Conservation (phyloP, 495 filamentous ascomycete species). For the Penicillium cinerascens region DNA sequence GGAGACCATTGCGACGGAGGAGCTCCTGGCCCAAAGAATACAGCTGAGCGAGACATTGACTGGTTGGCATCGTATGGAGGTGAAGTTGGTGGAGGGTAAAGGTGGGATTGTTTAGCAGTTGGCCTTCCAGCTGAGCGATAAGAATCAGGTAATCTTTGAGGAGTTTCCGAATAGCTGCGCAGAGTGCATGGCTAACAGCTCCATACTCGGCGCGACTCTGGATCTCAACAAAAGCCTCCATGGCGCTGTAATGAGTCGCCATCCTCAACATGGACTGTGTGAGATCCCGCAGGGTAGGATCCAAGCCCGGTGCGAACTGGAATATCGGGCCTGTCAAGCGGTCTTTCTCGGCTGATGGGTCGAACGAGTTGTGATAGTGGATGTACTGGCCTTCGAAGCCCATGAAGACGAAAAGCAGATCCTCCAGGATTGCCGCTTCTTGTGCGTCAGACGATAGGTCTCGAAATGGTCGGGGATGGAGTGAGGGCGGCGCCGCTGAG, state of each 20-base stretch:
- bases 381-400: constrained; percentile 98
- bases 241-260: constrained; percentile 86
- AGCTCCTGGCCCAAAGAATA: constrained; percentile 85
- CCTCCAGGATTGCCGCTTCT: constrained; percentile 82
- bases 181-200: constrained; percentile 92
- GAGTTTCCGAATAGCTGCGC: constrained; percentile 85
- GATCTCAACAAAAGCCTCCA: constrained; percentile 91
- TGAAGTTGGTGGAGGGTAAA: constrained; percentile 93
- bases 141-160: constrained; percentile 91
- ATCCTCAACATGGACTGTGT: constrained; percentile 87
- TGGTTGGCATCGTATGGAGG: constrained; percentile 82
- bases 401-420: constrained; percentile 94
- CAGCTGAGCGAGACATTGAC: constrained; percentile 83
- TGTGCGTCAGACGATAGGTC: constrained; percentile 74
- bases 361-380: constrained; percentile 75
- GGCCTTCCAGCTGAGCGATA: constrained; percentile 87
- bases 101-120: constrained; percentile 77
- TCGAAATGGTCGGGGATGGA: constrained; percentile 69
- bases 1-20: constrained; percentile 76
- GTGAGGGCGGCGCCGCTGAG: constrained; percentile 62
- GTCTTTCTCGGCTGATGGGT: constrained; percentile 79
- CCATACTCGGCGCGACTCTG: constrained; percentile 92
- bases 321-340: constrained; percentile 77
- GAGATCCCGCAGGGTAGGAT: constrained; percentile 86
- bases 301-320: constrained; percentile 75